Evolutionary conservation across 345 rosid genomes (phyloP), one percentile per base, ranked within the genome.

Genomic region (Acer yangbiense): DNA sequence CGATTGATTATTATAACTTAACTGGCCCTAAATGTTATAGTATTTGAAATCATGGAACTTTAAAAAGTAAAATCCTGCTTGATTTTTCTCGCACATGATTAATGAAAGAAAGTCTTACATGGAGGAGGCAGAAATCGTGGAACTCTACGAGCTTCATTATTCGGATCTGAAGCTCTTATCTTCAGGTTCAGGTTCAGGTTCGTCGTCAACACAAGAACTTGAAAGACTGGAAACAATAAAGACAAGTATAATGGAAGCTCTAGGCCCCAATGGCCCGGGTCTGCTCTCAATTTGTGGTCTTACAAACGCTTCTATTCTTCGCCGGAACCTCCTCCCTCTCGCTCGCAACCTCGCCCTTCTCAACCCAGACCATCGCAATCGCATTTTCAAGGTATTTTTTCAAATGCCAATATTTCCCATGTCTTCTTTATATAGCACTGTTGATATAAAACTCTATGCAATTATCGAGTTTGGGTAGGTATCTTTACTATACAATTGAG

Each of bases 231-330:
- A 84, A 12, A 23, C 72, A 43, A 57, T 90, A 67, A 84, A 85
- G 83, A 77, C 68, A 60, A 76, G 66, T 48, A 75, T 95, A 69
- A 81, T 90, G 90, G 91, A 90, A 83, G 86, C 88, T 73, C 86
- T 96, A 1, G 98, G 97, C 62, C 94, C 92, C 1, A 63, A 55
- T 4, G 97, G 98, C 60, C 93, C 97, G 0, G 98, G 95, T 11
- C 87, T 94, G 13, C 89, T 94, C 68, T 86, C 93, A 54, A 50
- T 96, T 79, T 84, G 88, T 57, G 90, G 84, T 44, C 86, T 93
- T 71, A 89, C 91, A 18, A 82, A 82, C 43, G 88, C 85, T 74
- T 80, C 88, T 77, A 17, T 84, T 18, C 92, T 91, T 64, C 94
- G 97, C 78, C 88, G 81, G 18, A 83, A 79, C 66, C 92, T 92